These are phyloP conservation scores for Noccaea caerulescens DNA, from an alignment of 345 rosid species.

Conservation along the genomic window DNA sequence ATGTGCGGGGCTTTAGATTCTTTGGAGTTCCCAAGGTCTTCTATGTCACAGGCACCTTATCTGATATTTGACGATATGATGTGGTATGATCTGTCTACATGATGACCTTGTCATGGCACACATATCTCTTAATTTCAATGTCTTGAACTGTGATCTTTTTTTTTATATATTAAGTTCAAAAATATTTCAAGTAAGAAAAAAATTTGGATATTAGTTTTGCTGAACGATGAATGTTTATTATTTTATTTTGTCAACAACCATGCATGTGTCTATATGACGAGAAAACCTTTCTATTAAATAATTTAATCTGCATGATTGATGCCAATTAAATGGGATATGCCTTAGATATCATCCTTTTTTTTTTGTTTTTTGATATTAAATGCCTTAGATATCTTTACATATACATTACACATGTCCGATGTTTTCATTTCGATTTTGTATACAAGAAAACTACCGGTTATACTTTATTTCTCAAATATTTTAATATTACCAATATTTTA, in stretches of 20 bases:
- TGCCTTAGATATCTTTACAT: constrained; percentile 28
- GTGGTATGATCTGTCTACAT: background rate
- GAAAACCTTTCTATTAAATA: constrained; percentile 9
- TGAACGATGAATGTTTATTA: background rate
- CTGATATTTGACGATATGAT: background rate
- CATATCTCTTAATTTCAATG: background rate
- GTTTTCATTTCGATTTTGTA: constrained; percentile 8
- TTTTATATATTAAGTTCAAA: background rate
- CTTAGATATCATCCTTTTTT: constrained; percentile 21
- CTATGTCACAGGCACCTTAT: background rate
- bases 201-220: background rate
- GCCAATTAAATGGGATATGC: constrained; percentile 37
- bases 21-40: constrained; percentile 51
- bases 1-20: constrained; percentile 46
- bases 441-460: background rate
- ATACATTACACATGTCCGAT: constrained; percentile 10
- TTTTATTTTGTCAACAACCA: constrained; percentile 6
- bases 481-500: background rate
- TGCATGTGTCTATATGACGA: constrained; percentile 30
- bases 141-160: background rate
- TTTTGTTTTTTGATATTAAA: background rate
- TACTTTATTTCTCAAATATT: background rate
- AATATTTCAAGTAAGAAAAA: too few species aligned
- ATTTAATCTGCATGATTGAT: constrained; percentile 32
- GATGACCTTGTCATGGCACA: constrained; percentile 17